A percentile compares a stretch with the other conserved stretches of the same genome.
phyloP scores from a whole-genome alignment of 2,329 filamentous ascomycete genomes.

The Hortaea sp. region DNA sequence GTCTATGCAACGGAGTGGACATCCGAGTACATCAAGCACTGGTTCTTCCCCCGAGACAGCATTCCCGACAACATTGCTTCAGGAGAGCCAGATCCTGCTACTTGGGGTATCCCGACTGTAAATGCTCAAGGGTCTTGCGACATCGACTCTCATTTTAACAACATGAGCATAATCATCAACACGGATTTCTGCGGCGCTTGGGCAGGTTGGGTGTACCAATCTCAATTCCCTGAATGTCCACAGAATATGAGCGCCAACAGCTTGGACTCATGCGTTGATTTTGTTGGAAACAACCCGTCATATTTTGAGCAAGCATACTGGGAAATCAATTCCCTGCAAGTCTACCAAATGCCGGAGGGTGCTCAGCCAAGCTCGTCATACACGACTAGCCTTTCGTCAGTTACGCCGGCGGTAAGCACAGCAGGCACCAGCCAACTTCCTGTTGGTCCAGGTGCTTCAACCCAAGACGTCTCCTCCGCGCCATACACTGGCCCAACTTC shows the following conservation, averaged over 20 bases:
- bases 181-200: slow-evolving; percentile 32
- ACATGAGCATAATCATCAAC: slow-evolving; percentile 31
- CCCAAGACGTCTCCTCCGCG: slow-evolving; percentile 8
- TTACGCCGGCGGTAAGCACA: slow-evolving; percentile 10
- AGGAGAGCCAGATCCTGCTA: slow-evolving; percentile 41
- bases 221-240: slow-evolving; percentile 19
- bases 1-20: slow-evolving; percentile 29
- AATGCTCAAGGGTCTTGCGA: slow-evolving; percentile 45
- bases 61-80: slow-evolving; percentile 33
- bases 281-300: slow-evolving; percentile 23
- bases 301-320: slow-evolving; percentile 29
- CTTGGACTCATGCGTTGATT: slow-evolving; percentile 21
- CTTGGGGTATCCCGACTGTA: slow-evolving; percentile 52
- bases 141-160: slow-evolving; percentile 27
- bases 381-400: slow-evolving; percentile 17
- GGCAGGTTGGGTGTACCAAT: slow-evolving; percentile 24
- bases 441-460: slow-evolving; percentile 19
- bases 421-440: slow-evolving; percentile 15
- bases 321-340: slow-evolving; percentile 30
- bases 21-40: slow-evolving; percentile 22
- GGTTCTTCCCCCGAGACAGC: slow-evolving; percentile 26
- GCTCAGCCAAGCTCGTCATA: slow-evolving; percentile 14
- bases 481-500: slow-evolving; percentile 20
- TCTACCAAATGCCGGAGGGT: slow-evolving; percentile 27
- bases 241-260: slow-evolving; percentile 10